phyloP scores from a whole-genome alignment of 2,329 filamentous ascomycete genomes.

The Malbranchea cinnamomea region DNA sequence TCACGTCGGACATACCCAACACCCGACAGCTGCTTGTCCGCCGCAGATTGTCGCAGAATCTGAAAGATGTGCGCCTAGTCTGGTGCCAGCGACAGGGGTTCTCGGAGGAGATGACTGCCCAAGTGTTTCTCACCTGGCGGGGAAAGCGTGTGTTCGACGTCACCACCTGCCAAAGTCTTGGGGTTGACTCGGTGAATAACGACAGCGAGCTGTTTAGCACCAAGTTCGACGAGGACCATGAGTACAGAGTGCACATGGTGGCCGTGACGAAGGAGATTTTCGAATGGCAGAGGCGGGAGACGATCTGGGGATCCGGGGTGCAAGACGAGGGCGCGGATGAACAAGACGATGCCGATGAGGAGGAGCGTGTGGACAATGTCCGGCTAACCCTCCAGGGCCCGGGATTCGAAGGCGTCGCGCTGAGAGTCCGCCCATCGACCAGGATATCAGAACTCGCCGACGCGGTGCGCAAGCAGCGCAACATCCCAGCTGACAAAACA shows the following conservation, averaged over 20 bases:
- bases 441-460: constrained; percentile 46
- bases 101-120: constrained; percentile 32
- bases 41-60: constrained; percentile 50
- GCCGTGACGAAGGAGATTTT: constrained; percentile 58
- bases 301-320: constrained; percentile 11
- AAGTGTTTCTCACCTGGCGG: constrained; percentile 67
- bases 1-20: constrained; percentile 50
- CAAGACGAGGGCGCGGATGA: constrained; percentile 8
- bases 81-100: constrained; percentile 54
- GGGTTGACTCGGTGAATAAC: constrained; percentile 36
- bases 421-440: constrained; percentile 34
- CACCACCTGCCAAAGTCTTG: constrained; percentile 57
- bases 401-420: constrained; percentile 34
- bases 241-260: constrained; percentile 54
- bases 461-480: constrained; percentile 43
- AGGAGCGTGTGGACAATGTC: constrained; percentile 14
- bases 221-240: constrained; percentile 34
- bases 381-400: constrained; percentile 39
- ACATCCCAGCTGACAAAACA: constrained; percentile 36
- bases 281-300: constrained; percentile 15
- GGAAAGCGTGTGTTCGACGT: constrained; percentile 56
- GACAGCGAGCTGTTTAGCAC: constrained; percentile 21
- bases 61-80: constrained; percentile 50
- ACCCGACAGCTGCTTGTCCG: constrained; percentile 48
- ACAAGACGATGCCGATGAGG: constrained; percentile 14